Evolutionary conservation across 2,329 filamentous ascomycete species (phyloP).

Genomic region (Tolypocladium pustulatum): DNA sequence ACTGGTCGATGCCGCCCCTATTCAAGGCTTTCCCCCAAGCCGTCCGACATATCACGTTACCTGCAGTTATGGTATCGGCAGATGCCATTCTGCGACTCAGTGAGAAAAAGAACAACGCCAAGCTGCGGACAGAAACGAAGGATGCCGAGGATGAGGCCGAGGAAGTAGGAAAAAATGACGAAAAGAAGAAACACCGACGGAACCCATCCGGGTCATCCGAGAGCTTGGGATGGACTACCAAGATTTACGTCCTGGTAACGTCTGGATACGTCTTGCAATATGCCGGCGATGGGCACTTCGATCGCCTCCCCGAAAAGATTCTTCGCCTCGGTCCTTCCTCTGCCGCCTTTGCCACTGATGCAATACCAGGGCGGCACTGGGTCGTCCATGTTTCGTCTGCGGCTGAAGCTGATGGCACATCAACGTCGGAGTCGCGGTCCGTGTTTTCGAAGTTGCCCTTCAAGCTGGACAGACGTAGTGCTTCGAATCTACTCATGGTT

Average conservation of each 20-base stretch:
- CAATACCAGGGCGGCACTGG: conserved; percentile 71
- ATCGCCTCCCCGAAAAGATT: conserved; percentile 64
- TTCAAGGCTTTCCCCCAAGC: conserved; percentile 84
- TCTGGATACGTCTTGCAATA: conserved; percentile 70
- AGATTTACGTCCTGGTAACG: conserved; percentile 61
- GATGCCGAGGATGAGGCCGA: background rate
- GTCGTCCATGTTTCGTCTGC: conserved; percentile 65
- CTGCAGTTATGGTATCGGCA: conserved; percentile 55
- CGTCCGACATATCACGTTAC: conserved; percentile 61
- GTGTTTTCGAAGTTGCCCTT: conserved; percentile 56
- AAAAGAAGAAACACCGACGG: conserved; percentile 37
- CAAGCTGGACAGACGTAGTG: conserved; percentile 43
- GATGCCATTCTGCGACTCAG: conserved; percentile 58
- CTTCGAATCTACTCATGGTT: conserved; percentile 59
- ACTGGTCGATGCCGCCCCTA: conserved; percentile 63
- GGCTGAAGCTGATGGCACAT: conserved; percentile 46
- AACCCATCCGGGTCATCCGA: conserved; percentile 27
- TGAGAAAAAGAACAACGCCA: conserved; percentile 29
- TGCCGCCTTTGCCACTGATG: conserved; percentile 69
- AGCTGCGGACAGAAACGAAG: conserved; percentile 7
- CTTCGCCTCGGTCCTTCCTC: conserved; percentile 64
- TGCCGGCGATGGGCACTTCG: conserved; percentile 55
- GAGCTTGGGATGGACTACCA: conserved; percentile 56
- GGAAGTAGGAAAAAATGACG: conserved; percentile 13
- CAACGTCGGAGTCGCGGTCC: conserved; percentile 43